These are phyloP conservation scores for Rhinocladiella mackenziei DNA, from an alignment of 2,329 filamentous ascomycete genomes.

Conservation along the genomic window DNA sequence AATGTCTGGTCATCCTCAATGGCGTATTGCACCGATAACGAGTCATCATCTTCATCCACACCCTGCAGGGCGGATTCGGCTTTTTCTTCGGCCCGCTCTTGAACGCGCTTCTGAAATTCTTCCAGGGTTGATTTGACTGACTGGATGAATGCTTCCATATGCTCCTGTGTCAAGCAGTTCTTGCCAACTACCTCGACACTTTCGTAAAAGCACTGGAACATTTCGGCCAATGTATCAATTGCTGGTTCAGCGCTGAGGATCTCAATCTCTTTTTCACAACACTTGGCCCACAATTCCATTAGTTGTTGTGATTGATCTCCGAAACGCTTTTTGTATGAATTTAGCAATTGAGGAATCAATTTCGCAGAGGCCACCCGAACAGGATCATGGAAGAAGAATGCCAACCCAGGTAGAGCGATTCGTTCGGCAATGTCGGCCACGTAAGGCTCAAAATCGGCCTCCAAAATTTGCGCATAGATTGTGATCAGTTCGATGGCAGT, in stretches of 20 bases:
- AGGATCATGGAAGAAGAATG: slow-evolving; percentile 99
- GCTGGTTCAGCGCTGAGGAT: slow-evolving; percentile 90
- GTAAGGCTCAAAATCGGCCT: slow-evolving; percentile 85
- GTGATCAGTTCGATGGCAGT: slow-evolving; percentile 99
- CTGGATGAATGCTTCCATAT: slow-evolving; percentile 85
- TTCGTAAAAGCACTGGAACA: slow-evolving; percentile 99
- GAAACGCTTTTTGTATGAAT: slow-evolving; percentile 89
- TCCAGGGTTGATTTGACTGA: slow-evolving; percentile 79
- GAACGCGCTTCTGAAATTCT: slow-evolving; percentile 87
- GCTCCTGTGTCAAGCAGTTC: slow-evolving; percentile 69
- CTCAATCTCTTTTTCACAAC: slow-evolving; percentile 86
- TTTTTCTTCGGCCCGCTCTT: slow-evolving; percentile 76
- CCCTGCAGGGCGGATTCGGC: slow-evolving; percentile 79
- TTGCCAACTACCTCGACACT: slow-evolving; percentile 91
- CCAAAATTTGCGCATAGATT: slow-evolving; percentile 94
- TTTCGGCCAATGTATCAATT: slow-evolving; percentile 93
- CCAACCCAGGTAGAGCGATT: slow-evolving; percentile 86
- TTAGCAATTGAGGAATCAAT: slow-evolving; percentile 86
- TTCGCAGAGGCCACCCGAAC: slow-evolving; percentile 93
- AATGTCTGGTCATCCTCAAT: slow-evolving; percentile 97
- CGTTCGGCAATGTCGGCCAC: slow-evolving; percentile 93
- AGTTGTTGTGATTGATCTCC: slow-evolving; percentile 76
- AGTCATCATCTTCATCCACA: slow-evolving; percentile 86
- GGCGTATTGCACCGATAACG: slow-evolving; percentile 79
- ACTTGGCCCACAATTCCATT: slow-evolving; percentile 74